These are phyloP conservation scores for Thermochaetoides thermophila DNA, from an alignment of 495 filamentous ascomycete species.

Conservation along the genomic window DNA sequence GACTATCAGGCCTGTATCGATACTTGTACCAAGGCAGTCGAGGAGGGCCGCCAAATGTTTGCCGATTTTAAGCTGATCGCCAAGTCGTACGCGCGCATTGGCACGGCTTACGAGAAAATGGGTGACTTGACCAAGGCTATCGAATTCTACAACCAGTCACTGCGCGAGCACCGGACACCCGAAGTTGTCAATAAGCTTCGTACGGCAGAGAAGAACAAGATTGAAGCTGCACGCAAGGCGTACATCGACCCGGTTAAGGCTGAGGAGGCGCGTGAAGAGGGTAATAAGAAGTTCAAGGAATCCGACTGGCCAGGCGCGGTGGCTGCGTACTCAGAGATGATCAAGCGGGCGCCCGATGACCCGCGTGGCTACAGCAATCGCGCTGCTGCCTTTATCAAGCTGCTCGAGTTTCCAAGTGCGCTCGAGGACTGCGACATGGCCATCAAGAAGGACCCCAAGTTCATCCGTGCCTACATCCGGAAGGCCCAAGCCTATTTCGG, in stretches of 20 bases:
- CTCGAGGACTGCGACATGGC: slow-evolving; percentile 87
- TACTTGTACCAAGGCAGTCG: slow-evolving; percentile 71
- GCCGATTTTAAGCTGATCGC: slow-evolving; percentile 96
- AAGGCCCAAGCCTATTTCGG: slow-evolving; percentile 87
- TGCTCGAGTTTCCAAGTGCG: slow-evolving; percentile 86
- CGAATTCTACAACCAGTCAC: slow-evolving; percentile 77
- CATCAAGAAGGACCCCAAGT: slow-evolving; percentile 78
- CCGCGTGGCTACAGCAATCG: slow-evolving; percentile 94
- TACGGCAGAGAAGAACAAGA: slow-evolving; percentile 79
- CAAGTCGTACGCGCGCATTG: slow-evolving; percentile 90
- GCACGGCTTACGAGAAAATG: slow-evolving; percentile 76
- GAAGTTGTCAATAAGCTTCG: slow-evolving; percentile 88
- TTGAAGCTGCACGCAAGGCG: slow-evolving; percentile 55
- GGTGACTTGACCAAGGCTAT: slow-evolving; percentile 71
- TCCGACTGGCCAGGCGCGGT: slow-evolving; percentile 93
- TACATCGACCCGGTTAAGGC: slow-evolving; percentile 87
- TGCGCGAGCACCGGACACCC: slow-evolving; percentile 93
- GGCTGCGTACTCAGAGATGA: slow-evolving; percentile 92
- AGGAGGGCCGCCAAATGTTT: slow-evolving; percentile 71
- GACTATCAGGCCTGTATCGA: slow-evolving; percentile 79
- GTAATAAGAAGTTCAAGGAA: slow-evolving; percentile 92
- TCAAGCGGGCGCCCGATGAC: slow-evolving; percentile 85
- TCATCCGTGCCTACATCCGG: slow-evolving; percentile 88
- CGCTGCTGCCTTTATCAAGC: slow-evolving; percentile 89
- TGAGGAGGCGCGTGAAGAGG: slow-evolving; percentile 87